Evolutionary conservation across 2,329 filamentous ascomycete genomes (phyloP), one percentile per base, ranked within the genome.

Genomic region (Magnaporthiopsis poae): DNA sequence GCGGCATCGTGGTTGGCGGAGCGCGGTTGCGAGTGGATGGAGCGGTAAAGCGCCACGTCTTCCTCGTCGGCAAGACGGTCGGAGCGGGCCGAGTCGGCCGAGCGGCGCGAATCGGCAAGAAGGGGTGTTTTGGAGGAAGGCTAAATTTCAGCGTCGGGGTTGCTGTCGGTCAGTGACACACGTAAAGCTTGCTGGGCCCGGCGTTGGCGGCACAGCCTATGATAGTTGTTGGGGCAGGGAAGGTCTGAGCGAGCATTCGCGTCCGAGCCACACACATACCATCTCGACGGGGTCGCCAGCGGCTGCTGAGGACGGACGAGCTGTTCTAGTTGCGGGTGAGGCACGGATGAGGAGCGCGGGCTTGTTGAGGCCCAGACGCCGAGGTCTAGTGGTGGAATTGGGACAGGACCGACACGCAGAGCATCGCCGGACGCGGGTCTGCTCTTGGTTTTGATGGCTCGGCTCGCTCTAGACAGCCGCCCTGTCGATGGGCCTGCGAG

Each of bases 71-170:
- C 72, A 62, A 69, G 72, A 46, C 71, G 36, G 71, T 73, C 73
- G 35, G 73, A 75, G 35, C 72, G 70, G 31, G 72, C 70, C 27
- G 75, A 74, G 35, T 73, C 72, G 61, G 67, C 63, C n/a, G 71
- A 71, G 62, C 71, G 72, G 64, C 72, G 74, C 31, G 74, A 71
- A 67, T 71, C 69, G 67, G 75, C 69, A 65, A 83, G 75, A 69
- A 83, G 78, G 67, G 81, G 81, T 63, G 77, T 78, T 67, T 75
- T 75, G 70, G 80, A 79, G 67, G 78, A 77, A 65, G 76, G 69
- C 77, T 80, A 64, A 18, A 33, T 31, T 56, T 31, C 31, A 31
- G 5, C 2, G 46, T 56, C 18, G 39, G 39, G 46, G 7, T 56
- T 56, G 46, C 39, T 46, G 39, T 46, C 39, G 18, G 39, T 18